phyloP scores from a whole-genome alignment of 1,139 yeast species.

The Scheffersomyces illinoinensis region DNA sequence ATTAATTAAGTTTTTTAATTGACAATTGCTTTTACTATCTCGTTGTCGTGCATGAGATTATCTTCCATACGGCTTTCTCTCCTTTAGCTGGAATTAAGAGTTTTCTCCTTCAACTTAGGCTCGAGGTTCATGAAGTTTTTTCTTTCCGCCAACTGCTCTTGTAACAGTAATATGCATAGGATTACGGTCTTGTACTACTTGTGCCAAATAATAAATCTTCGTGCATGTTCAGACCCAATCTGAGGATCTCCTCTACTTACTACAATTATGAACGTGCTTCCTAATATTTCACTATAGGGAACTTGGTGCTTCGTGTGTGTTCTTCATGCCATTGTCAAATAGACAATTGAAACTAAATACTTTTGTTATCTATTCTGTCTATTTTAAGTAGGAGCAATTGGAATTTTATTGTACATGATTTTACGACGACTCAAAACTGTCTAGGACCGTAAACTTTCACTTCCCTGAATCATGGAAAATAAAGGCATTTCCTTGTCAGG shows the following conservation, averaged over 20 bases:
- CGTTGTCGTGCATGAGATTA: neutral
- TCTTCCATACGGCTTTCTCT: neutral
- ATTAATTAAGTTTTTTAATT: too few species aligned
- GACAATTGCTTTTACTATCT: neutral
- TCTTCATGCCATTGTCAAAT: neutral
- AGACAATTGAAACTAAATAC: neutral
- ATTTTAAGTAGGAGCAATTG: neutral
- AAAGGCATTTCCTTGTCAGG: neutral
- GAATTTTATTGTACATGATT: neutral
- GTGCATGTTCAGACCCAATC: neutral
- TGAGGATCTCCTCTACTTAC: neutral
- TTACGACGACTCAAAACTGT: neutral
- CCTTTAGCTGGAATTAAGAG: neutral
- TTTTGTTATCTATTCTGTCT: neutral
- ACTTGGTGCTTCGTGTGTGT: neutral
- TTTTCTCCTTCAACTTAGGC: neutral
- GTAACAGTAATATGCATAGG: neutral
- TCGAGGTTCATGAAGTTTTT: neutral
- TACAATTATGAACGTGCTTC: neutral
- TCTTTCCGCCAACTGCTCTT: neutral
- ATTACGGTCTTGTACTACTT: neutral
- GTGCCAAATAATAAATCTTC: neutral
- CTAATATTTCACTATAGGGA: neutral
- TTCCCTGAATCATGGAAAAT: neutral
- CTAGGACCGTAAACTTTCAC: neutral